Evolutionary conservation across 2,329 filamentous ascomycete species (phyloP).

Genomic region (Neopestalotiopsis sp.): DNA sequence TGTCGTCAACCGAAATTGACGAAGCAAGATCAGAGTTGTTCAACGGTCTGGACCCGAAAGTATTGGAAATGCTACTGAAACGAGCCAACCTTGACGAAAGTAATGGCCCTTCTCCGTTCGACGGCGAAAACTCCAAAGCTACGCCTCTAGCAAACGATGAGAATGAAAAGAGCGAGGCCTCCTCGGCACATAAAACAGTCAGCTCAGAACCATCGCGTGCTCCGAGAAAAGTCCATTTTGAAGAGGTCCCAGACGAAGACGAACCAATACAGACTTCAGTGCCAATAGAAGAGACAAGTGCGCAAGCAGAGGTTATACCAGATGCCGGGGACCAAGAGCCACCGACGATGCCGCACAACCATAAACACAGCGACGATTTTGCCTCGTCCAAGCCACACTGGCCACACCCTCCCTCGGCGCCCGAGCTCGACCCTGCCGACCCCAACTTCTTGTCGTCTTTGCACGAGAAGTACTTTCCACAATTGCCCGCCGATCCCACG

Average conservation of each 20-base stretch:
- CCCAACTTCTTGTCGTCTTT: conserved; percentile 84
- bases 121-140: conserved; percentile 30
- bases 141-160: conserved; percentile 26
- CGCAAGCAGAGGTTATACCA: conserved; percentile 34
- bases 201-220: not conserved
- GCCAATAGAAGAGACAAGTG: conserved; percentile 41
- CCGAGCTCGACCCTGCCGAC: conserved; percentile 82
- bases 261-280: conserved; percentile 7
- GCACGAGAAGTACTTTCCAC: conserved; percentile 92
- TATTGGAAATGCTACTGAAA: conserved; percentile 78
- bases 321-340: conserved; percentile 27
- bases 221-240: conserved; percentile 15
- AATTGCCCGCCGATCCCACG: conserved; percentile 81
- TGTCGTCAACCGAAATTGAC: conserved; percentile 84
- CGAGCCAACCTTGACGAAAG: conserved; percentile 77
- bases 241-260: conserved; percentile 18
- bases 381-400: conserved; percentile 60
- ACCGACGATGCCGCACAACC: conserved; percentile 31
- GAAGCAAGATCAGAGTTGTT: conserved; percentile 82
- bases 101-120: conserved; percentile 49
- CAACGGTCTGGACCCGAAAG: conserved; percentile 72
- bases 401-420: conserved; percentile 58
- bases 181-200: conserved; percentile 15
- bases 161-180: conserved; percentile 29
- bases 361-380: conserved; percentile 35